Conservation (phyloP, 805 yeast species). For the Wickerhamiella australiensis region DNA sequence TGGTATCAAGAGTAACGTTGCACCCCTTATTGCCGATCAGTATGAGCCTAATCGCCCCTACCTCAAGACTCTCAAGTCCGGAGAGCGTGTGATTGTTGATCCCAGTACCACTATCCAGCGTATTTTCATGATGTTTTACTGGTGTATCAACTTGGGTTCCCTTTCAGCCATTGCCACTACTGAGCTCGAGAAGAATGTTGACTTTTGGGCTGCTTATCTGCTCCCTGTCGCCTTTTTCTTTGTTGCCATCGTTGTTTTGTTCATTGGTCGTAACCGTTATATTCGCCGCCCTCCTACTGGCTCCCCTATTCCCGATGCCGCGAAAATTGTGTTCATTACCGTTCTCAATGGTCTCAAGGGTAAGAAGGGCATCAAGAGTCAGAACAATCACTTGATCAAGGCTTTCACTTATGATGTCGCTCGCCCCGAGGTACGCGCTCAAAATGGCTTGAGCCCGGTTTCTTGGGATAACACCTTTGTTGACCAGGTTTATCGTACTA, state of each 20-base stretch:
- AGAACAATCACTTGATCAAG: neutral
- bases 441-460: constrained; percentile 30
- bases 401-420: constrained; percentile 37
- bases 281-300: constrained; percentile 51
- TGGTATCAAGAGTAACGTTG: constrained; percentile 65
- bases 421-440: constrained; percentile 44
- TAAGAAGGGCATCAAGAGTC: neutral
- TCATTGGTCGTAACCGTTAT: constrained; percentile 43
- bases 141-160: constrained; percentile 66
- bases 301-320: constrained; percentile 44
- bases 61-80: constrained; percentile 44
- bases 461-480: constrained; percentile 61
- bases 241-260: constrained; percentile 42
- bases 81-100: constrained; percentile 57
- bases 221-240: constrained; percentile 60
- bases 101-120: constrained; percentile 61
- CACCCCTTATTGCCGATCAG: constrained; percentile 66
- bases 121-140: constrained; percentile 63
- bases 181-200: constrained; percentile 51
- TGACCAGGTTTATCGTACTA: constrained; percentile 55
- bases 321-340: constrained; percentile 36
- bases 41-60: constrained; percentile 49
- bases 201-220: constrained; percentile 54
- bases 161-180: constrained; percentile 68
- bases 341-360: constrained; percentile 34